Percentiles rank a stretch among this genome's conserved stretches.
Conservation (phyloP, 495 filamentous ascomycete species). For the Coniosporium apollinis region DNA sequence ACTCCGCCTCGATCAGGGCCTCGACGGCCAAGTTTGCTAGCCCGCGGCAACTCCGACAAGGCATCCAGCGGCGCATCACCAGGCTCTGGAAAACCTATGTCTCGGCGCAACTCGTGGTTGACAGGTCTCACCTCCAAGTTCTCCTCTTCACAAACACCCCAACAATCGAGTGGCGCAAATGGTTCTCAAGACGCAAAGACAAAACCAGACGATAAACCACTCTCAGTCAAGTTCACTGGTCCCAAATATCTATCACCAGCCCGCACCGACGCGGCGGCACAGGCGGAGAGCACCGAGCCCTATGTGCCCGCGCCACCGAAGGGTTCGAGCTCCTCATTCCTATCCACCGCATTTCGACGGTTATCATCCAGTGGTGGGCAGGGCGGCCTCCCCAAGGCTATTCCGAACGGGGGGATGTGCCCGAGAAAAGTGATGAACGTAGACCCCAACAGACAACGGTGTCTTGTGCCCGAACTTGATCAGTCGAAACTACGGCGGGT, state of each 20-base stretch:
- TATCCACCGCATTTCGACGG: constrained; percentile 65
- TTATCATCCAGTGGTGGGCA: constrained; percentile 42
- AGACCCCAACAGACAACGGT: constrained; percentile 61
- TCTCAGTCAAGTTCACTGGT: too few species aligned
- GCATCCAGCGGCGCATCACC: constrained; percentile 12
- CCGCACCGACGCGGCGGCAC: too few species aligned
- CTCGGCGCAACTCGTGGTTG: constrained; percentile 70
- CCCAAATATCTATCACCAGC: too few species aligned
- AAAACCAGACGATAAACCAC: constrained; percentile 9
- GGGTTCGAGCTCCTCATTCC: constrained; percentile 49
- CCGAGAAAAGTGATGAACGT: constrained; percentile 72
- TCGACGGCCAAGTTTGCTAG: constrained; percentile 11
- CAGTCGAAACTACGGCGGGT: constrained; percentile 69
- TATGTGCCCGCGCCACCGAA: constrained; percentile 53
- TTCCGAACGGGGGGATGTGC: constrained; percentile 38
- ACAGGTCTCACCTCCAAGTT: constrained; percentile 87
- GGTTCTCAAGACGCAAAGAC: too few species aligned
- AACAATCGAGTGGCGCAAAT: background rate
- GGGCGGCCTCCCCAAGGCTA: constrained; percentile 26
- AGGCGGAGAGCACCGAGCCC: constrained; percentile 34
- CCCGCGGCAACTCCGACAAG: constrained; percentile 23
- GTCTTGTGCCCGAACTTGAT: constrained; percentile 61
- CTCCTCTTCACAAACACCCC: constrained; percentile 41
- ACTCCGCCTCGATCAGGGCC: too few species aligned
- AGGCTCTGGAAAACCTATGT: constrained; percentile 6